Evolutionary conservation across 2,329 filamentous ascomycete species (phyloP), one percentile per base, ranked within the genome.

Genomic region (Exophiala sp.): DNA sequence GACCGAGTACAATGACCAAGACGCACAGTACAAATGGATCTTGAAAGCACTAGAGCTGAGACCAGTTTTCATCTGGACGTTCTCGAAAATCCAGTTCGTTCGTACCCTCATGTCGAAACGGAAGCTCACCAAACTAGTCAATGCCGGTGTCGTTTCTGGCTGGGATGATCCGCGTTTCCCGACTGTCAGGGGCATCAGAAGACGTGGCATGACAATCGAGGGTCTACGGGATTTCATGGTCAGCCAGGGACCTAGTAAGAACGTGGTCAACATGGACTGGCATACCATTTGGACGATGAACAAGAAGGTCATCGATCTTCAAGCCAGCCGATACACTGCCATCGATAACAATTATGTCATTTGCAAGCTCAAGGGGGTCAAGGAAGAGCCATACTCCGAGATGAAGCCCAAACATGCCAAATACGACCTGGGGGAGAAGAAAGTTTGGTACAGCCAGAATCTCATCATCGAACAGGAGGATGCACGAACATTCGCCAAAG

Each of bases 231-330:
- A 78, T 58, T 78, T 78, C 61, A 76, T 78, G 58, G 65, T 78
- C 34, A 76, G 74, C 62, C 75, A 78, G 64, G 75, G 75, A 3
- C 75, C 75, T 12, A 75, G 72, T 47, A 72, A 73, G 58, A 76
- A 76, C 58, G 71, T 78, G 20, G 71, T 74, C 49, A 74, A 76
- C 61, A 72, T 78, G 57, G 75, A 78, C 60, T 77, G 75, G 75
- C 72, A 72, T 47, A 65, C 72, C 11, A 72, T 78, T 62, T 78
- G 75, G 75, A 72, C 74, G 24, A 71, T 72, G 46, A 92, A 92
- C 78, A 91, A 89, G 76, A 89, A 89, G 73, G 83, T 87, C 65
- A 89, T 92, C 58, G 88, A 92, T 69, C 87, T 88, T n/a, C 54
- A 61, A 29, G 65, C 65, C 10, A 62, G 65, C 2, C 59, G 67